phyloP scores from a whole-genome alignment of 2,329 filamentous ascomycete species.

The Colletotrichum neosansevieriae region DNA sequence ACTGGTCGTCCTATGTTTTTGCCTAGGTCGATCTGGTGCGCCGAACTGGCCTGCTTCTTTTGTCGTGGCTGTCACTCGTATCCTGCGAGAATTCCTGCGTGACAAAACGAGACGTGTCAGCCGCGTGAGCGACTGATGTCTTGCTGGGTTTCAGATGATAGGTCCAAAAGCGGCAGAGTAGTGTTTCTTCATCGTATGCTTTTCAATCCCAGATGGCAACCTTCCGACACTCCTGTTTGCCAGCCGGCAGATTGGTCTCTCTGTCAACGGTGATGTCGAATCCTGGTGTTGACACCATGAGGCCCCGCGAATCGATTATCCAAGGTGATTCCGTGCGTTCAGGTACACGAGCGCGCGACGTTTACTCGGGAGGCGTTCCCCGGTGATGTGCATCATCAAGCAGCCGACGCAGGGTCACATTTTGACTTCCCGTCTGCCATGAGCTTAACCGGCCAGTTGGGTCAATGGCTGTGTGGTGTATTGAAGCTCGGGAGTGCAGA shows the following conservation, averaged over 20 bases:
- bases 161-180: neutral
- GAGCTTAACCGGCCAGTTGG: neutral
- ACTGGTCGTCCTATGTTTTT: neutral
- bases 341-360: neutral
- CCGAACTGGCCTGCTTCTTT: neutral
- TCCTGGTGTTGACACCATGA: neutral
- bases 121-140: neutral
- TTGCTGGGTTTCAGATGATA: neutral
- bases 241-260: accelerated
- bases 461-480: neutral
- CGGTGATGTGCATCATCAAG: neutral
- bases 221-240: no score
- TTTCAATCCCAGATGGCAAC: neutral
- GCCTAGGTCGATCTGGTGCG: neutral
- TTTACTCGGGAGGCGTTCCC: constrained; percentile 1
- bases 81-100: neutral
- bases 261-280: neutral
- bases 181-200: no score
- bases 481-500: neutral
- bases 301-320: neutral
- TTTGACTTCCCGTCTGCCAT: neutral
- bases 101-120: neutral
- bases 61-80: neutral
- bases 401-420: neutral
- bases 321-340: neutral